Evolutionary conservation across 164 flowering plant genomes (phyloP), one percentile per base, ranked within the genome.

Genomic region (Protea cynaroides): DNA sequence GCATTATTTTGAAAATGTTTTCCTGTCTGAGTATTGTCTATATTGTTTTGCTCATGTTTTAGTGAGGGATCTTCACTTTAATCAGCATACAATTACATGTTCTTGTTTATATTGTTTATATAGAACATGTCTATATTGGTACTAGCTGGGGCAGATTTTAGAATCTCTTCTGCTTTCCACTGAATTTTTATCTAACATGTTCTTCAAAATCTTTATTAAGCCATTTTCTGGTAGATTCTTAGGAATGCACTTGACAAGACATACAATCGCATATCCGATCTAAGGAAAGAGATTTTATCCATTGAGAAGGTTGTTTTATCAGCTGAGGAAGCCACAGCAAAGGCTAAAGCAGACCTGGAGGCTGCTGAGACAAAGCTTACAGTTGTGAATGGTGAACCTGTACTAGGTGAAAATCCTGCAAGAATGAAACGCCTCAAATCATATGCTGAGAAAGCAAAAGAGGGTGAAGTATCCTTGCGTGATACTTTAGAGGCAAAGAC

Each of bases 401-500:
- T 88, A 66, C 80, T 84, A 70, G 94, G 94, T 55, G 99, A 88
- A 57, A 84, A 84, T 40, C 96, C 97, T n/a, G 80, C 63, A 47
- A 84, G 80, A 79, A 61, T 92, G 75, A 92, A 86, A 71, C 94
- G 94, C 22, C 77, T 95, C 79, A 88, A 83, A 77, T 74, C 77
- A 6, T 65, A 53, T 65, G 86, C 83, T 62, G 89, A 88, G 44
- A 89, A 73, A 61, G 76, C 90, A 50, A 82, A 82, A 65, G 92
- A 88, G 70, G 85, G 83, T 63, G 89, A 78, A 66, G 68, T 76
- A 54, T 84, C 97, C 46, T 62, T 74, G 21, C 85, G 80, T 19
- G 97, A 89, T 25, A 81, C 96, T 58, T 79, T 92, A 61, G 92
- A 89, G 71, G 94, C 96, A 49, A 95, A 95, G 73, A 93, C 86